These are phyloP conservation scores for Hydrangea macrophylla DNA, from an alignment of 148 eudicot genomes.

Conservation along the genomic window DNA sequence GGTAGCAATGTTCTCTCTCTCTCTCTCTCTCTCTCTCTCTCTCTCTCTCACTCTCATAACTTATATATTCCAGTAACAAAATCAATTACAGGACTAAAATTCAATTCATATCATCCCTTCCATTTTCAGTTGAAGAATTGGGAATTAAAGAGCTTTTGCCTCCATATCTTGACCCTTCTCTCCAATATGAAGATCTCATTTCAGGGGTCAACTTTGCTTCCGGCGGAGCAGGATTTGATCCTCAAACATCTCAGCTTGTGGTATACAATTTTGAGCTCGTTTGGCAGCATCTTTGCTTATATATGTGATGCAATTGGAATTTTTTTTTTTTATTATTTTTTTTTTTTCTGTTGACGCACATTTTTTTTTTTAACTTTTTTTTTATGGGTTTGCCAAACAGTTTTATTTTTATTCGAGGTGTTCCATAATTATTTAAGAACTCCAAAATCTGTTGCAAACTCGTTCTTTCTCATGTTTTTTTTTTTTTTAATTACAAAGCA, in stretches of 20 bases:
- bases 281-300: too few relatives aligned
- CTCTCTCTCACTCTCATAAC: background rate
- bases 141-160: constrained; percentile 40
- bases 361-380: too few relatives aligned
- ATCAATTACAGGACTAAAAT: background rate
- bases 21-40: background rate
- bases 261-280: constrained; percentile 35
- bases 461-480: too few relatives aligned
- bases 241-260: constrained; percentile 32
- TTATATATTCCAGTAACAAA: too few relatives aligned
- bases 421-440: background rate
- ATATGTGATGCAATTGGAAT: too few relatives aligned
- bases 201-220: constrained; percentile 58
- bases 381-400: background rate
- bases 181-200: constrained; percentile 30
- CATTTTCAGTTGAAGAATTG: constrained; percentile 28
- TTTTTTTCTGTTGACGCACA: too few relatives aligned
- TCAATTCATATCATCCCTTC: background rate
- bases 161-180: constrained; percentile 41
- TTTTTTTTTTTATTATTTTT: too few relatives aligned
- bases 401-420: background rate
- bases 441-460: too few relatives aligned
- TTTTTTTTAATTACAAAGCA: too few relatives aligned
- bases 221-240: constrained; percentile 47
- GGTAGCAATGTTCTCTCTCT: constrained; percentile 16